Percentiles rank a stretch among this genome's conserved stretches.
Conservation (phyloP, 176 grass and related monocot genomes). For the Paspalum notatum region DNA sequence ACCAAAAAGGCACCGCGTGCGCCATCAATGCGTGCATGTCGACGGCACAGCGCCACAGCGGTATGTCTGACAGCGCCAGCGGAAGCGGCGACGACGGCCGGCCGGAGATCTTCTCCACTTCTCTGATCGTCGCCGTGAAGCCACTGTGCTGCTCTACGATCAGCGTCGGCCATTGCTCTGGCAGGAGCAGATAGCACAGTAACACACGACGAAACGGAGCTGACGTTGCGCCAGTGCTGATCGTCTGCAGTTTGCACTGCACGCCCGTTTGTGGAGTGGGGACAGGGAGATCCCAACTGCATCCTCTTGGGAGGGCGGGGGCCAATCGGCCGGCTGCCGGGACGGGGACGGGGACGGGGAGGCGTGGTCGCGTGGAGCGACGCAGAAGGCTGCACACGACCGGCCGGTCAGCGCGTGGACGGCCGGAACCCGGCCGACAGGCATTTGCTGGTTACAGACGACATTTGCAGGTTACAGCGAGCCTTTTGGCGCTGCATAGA, state of each 20-base stretch:
- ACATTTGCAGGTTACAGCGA: no score
- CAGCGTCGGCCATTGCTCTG: background rate
- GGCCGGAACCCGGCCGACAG: background rate
- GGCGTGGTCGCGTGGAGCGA: conserved; percentile 18
- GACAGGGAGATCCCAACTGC: conserved; percentile 20
- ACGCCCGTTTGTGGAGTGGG: no score
- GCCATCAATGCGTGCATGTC: conserved; percentile 8
- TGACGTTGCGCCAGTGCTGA: conserved; percentile 15
- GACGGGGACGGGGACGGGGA: no score
- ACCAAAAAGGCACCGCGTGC: background rate
- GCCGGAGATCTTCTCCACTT: background rate
- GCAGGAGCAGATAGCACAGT: background rate
- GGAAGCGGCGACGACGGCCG: background rate
- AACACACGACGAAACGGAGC: background rate
- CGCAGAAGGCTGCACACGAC: no score
- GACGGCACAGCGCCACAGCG: background rate
- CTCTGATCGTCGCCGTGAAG: background rate
- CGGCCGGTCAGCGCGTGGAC: conserved; percentile 9
- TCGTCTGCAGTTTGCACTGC: no score
- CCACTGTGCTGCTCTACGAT: no score
- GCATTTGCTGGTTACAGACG: no score
- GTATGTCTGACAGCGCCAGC: background rate
- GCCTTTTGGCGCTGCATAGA: no score
- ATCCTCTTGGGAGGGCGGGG: conserved; percentile 20
- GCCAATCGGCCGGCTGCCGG: conserved; percentile 10